These are phyloP conservation scores for Abrus precatorius DNA, from an alignment of 306 rosid genomes.

Conservation along the genomic window DNA sequence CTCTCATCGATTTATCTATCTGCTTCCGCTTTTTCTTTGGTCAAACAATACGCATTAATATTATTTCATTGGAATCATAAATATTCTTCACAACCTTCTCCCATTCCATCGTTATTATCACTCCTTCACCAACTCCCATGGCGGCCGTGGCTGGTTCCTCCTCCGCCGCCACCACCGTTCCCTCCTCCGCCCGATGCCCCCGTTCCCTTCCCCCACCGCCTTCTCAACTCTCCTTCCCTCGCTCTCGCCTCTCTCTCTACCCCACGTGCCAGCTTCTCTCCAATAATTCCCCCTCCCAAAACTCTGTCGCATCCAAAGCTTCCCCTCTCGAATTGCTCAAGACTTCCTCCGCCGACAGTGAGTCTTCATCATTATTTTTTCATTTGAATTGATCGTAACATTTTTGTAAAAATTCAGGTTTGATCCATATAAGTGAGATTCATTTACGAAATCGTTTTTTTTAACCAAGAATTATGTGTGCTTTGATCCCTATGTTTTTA, in stretches of 20 bases:
- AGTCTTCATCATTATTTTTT: not conserved
- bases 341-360: conserved; percentile 49
- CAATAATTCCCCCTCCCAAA: conserved; percentile 1
- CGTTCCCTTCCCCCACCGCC: not conserved
- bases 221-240: conserved; percentile 2
- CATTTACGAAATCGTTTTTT: too few relatives aligned
- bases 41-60: not conserved
- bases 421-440: too few relatives aligned
- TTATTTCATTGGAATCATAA: not conserved
- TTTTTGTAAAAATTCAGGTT: too few relatives aligned
- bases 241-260: conserved; percentile 14
- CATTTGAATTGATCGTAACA: not conserved
- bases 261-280: conserved; percentile 33
- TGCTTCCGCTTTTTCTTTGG: conserved; percentile 4
- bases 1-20: not conserved
- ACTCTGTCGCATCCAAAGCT: conserved; percentile 32
- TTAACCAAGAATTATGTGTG: too few relatives aligned
- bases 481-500: too few relatives aligned
- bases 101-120: not conserved
- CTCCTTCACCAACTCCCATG: conserved; percentile 22
- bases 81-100: not conserved
- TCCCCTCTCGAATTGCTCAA: conserved; percentile 53
- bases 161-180: conserved; percentile 18
- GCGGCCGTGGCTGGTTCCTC: conserved; percentile 38
- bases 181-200: conserved; percentile 27